Evolutionary conservation across 345 rosid genomes (phyloP), one percentile per base, ranked within the genome.

Genomic region (Tarenaya hassleriana): DNA sequence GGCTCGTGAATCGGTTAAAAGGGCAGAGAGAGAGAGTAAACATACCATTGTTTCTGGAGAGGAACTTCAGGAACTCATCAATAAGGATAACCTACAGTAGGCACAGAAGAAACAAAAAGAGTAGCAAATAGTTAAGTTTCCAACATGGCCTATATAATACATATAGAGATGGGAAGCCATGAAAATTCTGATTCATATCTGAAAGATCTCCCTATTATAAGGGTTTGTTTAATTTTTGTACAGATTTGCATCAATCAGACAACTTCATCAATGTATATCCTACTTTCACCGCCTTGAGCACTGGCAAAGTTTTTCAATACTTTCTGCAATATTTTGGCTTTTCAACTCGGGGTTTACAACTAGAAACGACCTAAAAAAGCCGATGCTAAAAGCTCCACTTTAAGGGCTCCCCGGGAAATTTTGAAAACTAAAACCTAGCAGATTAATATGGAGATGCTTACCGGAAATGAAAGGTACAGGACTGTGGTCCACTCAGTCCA

Each of bases 401-500:
- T 48, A 50, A 18, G 42, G 18, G 17, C 38, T 16, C 20, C 10
- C 3, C 12, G 7, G 45, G 52, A 61, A 38, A 44, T 43, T 20
- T 61, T 35, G 27, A 56, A 48, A 38, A 58, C 42, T 32, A 52
- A 8, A 3, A 34, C 33, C 24, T 39, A 47, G 31, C 41, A 15
- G 38, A 42, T 41, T 11, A 24, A 43, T 19, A 21, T 11, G 20
- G 16, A 58, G 55, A 21, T n/a, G 58, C 96, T 27, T 77, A 92
- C 99, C 29, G 97, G 98, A 72, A 92, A 88, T 14, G 98, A 92
- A 71, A 92, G 97, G 75, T 85, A 88, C 16, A 88, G 60, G 68
- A 92, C 75, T 9, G 74, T 76, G 4, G 71, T 80, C 95, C 98
- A 92, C 52, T 92, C 97, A 17, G 69, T 77, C 99, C 86, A 92